A percentile compares a stretch with the other conserved stretches of the same genome.
phyloP scores from a whole-genome alignment of 768 basidiomycete genomes.

The Termitomyces heimii region DNA sequence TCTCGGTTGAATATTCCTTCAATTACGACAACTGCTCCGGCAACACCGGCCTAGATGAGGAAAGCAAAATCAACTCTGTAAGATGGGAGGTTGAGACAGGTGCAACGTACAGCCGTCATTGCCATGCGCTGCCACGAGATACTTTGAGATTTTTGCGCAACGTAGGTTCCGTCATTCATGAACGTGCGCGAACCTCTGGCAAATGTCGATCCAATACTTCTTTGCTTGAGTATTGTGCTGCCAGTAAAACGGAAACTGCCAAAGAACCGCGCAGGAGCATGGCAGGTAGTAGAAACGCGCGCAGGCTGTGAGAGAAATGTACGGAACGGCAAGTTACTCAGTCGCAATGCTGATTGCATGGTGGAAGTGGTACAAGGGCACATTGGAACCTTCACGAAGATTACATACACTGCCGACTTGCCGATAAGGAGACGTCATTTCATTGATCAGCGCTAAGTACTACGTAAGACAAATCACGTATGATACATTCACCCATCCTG shows the following conservation, averaged over 20 bases:
- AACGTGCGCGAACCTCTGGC: conserved; percentile 36
- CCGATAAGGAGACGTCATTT: conserved; percentile 2
- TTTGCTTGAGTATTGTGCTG: conserved; percentile 22
- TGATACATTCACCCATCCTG: background rate
- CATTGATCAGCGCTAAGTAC: too few species aligned
- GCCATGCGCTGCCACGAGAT: conserved; percentile 33
- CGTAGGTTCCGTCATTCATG: conserved; percentile 34
- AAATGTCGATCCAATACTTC: conserved; percentile 16
- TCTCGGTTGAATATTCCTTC: conserved; percentile 73
- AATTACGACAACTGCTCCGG: conserved; percentile 58
- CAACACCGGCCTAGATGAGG: conserved; percentile 55
- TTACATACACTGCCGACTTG: background rate
- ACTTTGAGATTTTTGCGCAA: conserved; percentile 23
- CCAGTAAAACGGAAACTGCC: conserved; percentile 26
- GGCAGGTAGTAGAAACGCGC: background rate
- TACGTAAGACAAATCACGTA: background rate
- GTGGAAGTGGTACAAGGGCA: background rate
- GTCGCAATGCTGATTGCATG: conserved; percentile 8
- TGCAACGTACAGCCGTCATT: conserved; percentile 43
- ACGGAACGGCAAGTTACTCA: conserved; percentile 5
- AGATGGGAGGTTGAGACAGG: background rate
- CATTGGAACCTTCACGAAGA: background rate
- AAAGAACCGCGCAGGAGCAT: conserved; percentile 9
- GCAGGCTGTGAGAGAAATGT: conserved; percentile 6
- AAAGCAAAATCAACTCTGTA: background rate